Base-by-base conservation (phyloP, 495 filamentous ascomycete genomes). In the Penicillium coprophilum region DNA sequence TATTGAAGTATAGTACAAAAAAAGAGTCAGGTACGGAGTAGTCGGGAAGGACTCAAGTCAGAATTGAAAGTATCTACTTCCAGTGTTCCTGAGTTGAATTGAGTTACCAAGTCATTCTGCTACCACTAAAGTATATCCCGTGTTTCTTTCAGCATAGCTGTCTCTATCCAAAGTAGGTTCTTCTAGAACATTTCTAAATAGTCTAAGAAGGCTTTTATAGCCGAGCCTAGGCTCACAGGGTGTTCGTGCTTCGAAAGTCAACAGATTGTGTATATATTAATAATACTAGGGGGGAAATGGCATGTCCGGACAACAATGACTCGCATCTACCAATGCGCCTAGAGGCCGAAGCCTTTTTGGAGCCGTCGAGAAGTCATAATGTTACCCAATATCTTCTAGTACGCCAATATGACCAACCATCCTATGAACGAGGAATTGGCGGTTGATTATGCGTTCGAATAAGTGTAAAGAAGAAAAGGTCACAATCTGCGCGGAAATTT, bases 321-420 rank as follows among this genome's bases (percentile, higher is more conserved):
- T 71, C 55, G 62, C 63, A 68, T 66, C 73, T 60, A 71, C 74
- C 67, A 76, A 60, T 60, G 71, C 70, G 61, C 61, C 52, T 28
- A 55, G 53, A 55, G 59, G 53, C 58, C 62, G 31, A 58, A 63
- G 55, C 65, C 53, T 53, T 53, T 46, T 61, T 59, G 60, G 56
- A 58, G 61, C 71, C 64, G 66, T 72, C 53, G 67, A 63, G 60
- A 46, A 75, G 70, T 59, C 66, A 58, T 71, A 71, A 65, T 46
- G 62, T 31, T 61, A 51, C 56, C 61, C 51, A 50, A 20, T 55
- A 76, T 68, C 62, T 58, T 79, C 74, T 79, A 62, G 77, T 76
- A 71, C 77, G 77, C 77, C 77, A 79, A 79, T 79, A 79, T 79
- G 77, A 79, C 77, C 77, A 67, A 63, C 75, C 71, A 79, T 75